phyloP scores from a whole-genome alignment of 2,329 filamentous ascomycete species.

The Penicillium crustosum region DNA sequence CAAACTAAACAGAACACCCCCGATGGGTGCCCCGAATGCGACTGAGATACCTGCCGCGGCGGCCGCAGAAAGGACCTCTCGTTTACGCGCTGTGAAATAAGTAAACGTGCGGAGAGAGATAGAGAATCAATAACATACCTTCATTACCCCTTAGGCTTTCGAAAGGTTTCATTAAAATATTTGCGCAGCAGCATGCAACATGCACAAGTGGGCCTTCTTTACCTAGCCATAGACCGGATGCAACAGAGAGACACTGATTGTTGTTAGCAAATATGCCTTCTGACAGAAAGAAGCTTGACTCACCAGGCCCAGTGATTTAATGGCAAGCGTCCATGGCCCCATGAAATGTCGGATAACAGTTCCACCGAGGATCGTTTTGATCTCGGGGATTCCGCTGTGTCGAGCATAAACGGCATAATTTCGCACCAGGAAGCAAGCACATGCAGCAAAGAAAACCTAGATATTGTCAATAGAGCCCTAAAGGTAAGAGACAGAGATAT shows the following conservation, averaged over 20 bases:
- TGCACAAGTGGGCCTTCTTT: slow-evolving; percentile 96
- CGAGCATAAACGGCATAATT: slow-evolving; percentile 85
- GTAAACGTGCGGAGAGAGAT: background rate
- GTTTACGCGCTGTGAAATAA: slow-evolving; percentile 69
- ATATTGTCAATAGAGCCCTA: slow-evolving; percentile 23
- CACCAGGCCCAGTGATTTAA: slow-evolving; percentile 86
- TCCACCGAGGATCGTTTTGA: slow-evolving; percentile 92
- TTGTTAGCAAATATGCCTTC: slow-evolving; percentile 18
- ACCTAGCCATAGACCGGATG: slow-evolving; percentile 92
- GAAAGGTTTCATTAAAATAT: slow-evolving; percentile 89
- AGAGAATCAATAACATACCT: slow-evolving; percentile 52
- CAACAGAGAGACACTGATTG: slow-evolving; percentile 78
- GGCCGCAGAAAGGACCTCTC: slow-evolving; percentile 88
- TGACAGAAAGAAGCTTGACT: slow-evolving; percentile 21
- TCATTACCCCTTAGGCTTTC: slow-evolving; percentile 80
- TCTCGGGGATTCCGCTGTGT: slow-evolving; percentile 95
- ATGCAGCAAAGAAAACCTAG: slow-evolving; percentile 73
- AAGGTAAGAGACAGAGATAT: background rate
- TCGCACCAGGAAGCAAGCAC: slow-evolving; percentile 75
- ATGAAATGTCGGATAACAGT: slow-evolving; percentile 89
- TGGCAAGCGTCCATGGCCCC: slow-evolving; percentile 81
- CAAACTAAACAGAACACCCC: slow-evolving; percentile 92
- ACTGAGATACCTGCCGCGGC: slow-evolving; percentile 91
- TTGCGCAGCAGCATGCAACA: slow-evolving; percentile 94
- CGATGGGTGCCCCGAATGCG: slow-evolving; percentile 90